Conservation (phyloP, 139 green algal species). For the Picochlorum sp. region DNA sequence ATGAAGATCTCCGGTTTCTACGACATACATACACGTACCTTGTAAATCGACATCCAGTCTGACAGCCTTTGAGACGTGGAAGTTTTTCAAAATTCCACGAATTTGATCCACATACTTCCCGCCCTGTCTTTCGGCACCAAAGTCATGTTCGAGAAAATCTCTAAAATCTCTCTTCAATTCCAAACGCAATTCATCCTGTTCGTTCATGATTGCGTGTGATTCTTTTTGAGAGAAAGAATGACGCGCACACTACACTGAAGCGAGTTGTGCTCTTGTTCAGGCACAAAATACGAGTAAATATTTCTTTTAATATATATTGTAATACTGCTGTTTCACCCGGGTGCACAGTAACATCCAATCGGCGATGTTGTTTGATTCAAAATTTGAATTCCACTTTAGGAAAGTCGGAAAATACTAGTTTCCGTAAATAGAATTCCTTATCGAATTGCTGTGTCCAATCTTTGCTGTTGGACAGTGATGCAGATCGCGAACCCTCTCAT, state of each 20-base stretch:
- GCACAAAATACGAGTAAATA: too few relatives aligned
- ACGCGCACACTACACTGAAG: too few relatives aligned
- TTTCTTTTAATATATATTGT: too few relatives aligned
- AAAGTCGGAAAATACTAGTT: not conserved
- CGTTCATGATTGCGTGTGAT: slow-evolving; percentile 17
- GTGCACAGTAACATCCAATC: not conserved
- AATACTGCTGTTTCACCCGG: not conserved
- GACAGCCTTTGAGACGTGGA: slow-evolving; percentile 13
- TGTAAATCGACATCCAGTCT: slow-evolving; percentile 38
- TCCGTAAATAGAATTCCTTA: too few relatives aligned
- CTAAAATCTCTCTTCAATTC: slow-evolving; percentile 64
- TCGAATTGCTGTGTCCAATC: too few relatives aligned
- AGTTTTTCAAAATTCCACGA: slow-evolving; percentile 38
- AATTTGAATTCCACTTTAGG: slow-evolving; percentile 5
- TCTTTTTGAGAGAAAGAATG: too few relatives aligned
- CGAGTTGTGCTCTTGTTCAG: too few relatives aligned
- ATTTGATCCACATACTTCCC: slow-evolving; percentile 51
- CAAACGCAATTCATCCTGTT: slow-evolving; percentile 35
- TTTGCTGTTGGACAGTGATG: too few relatives aligned
- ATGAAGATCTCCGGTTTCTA: not conserved
- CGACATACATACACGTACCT: slow-evolving; percentile 13
- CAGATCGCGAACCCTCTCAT: too few relatives aligned
- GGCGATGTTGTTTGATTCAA: not conserved
- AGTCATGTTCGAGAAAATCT: slow-evolving; percentile 71
- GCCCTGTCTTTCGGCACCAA: slow-evolving; percentile 27